These are phyloP conservation scores for Termitomyces heimii DNA, from an alignment of 768 basidiomycete species.

Conservation along the genomic window DNA sequence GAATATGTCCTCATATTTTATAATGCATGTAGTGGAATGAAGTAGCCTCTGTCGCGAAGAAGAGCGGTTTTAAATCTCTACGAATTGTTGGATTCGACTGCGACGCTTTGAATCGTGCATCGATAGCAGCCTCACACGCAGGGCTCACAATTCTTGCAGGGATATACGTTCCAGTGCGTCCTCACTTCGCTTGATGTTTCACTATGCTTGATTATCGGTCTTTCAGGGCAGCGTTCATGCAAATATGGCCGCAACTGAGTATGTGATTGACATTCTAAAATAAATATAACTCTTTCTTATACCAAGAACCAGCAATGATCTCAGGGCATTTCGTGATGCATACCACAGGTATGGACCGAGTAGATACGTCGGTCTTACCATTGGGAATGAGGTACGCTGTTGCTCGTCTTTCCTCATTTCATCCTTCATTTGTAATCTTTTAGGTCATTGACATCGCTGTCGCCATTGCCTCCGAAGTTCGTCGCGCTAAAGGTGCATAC, in stretches of 20 bases:
- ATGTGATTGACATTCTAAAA: neutral
- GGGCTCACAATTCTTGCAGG: slow-evolving; percentile 29
- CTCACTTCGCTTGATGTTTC: neutral
- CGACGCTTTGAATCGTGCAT: slow-evolving; percentile 26
- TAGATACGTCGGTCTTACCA: slow-evolving; percentile 25
- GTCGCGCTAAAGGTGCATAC: slow-evolving; percentile 24
- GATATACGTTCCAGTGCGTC: slow-evolving; percentile 24
- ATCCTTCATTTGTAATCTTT: neutral
- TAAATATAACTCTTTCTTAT: neutral
- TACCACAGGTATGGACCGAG: slow-evolving; percentile 22
- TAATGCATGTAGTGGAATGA: slow-evolving; percentile 23
- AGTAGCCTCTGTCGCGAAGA: slow-evolving; percentile 21
- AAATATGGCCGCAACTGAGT: neutral
- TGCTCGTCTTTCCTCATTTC: neutral
- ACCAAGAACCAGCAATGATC: slow-evolving; percentile 21
- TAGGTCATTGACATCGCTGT: slow-evolving; percentile 20
- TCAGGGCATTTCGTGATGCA: slow-evolving; percentile 24
- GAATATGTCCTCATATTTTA: neutral
- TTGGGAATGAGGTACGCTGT: slow-evolving; percentile 27
- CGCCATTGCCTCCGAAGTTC: slow-evolving; percentile 28
- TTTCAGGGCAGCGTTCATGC: neutral
- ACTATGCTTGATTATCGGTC: neutral
- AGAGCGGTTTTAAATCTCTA: slow-evolving; percentile 25
- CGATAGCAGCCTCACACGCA: slow-evolving; percentile 23
- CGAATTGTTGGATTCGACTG: slow-evolving; percentile 31